These are phyloP conservation scores for Cyberlindnera xylosilytica DNA, from an alignment of 805 yeast species.

Conservation along the genomic window DNA sequence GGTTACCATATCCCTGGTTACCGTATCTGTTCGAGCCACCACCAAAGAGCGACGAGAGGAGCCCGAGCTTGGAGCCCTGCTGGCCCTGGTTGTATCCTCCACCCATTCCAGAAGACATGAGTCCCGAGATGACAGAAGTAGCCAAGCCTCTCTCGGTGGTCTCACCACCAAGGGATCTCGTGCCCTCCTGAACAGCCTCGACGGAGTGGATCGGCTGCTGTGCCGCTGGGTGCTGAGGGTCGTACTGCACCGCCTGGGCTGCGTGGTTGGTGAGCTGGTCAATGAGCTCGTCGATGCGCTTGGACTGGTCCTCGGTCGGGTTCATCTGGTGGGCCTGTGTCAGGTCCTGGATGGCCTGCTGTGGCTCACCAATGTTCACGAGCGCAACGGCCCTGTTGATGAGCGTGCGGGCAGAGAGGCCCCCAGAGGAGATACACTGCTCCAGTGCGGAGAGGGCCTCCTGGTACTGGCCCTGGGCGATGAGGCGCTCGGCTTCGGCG, in stretches of 20 bases:
- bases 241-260: constrained; percentile 12
- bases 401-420: constrained; percentile 19
- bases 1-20: not conserved
- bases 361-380: constrained; percentile 15
- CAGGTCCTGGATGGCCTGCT: constrained; percentile 23
- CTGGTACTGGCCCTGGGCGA: constrained; percentile 11
- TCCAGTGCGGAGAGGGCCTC: constrained; percentile 13
- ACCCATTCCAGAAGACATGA: constrained; percentile 20
- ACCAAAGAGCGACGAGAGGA: constrained; percentile 10
- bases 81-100: constrained; percentile 15
- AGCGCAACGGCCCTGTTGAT: constrained; percentile 25
- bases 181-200: constrained; percentile 16
- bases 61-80: constrained; percentile 9
- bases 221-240: constrained; percentile 1
- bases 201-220: not conserved
- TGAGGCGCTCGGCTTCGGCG: constrained; percentile 14
- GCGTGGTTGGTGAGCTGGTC: constrained; percentile 22
- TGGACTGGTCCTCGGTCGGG: constrained; percentile 19
- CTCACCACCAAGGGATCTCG: constrained; percentile 20
- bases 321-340: constrained; percentile 21
- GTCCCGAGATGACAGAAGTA: constrained; percentile 20
- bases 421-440: constrained; percentile 17
- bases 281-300: constrained; percentile 22
- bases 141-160: constrained; percentile 23
- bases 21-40: constrained; percentile 9